Conservation (phyloP, 768 basidiomycete species). For the Hydnum rufescens region DNA sequence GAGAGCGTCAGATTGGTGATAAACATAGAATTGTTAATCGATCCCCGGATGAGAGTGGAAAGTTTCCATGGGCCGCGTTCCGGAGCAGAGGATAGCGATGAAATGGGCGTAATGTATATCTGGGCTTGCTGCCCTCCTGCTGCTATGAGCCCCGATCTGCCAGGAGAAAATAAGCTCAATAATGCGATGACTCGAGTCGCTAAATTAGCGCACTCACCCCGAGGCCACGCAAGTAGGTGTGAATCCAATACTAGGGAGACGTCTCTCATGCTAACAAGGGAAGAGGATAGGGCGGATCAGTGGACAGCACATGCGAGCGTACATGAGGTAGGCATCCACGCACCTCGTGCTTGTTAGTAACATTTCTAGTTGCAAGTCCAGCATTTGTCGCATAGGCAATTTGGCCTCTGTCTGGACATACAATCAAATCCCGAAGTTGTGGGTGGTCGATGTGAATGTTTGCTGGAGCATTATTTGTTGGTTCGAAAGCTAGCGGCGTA, state of each 20-base stretch:
- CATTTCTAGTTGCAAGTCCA: background rate
- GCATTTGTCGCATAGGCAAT: slow-evolving; percentile 5
- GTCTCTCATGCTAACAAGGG: background rate
- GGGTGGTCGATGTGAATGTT: slow-evolving; percentile 3
- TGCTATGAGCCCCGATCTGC: slow-evolving; percentile 7
- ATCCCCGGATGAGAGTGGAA: slow-evolving; percentile 13
- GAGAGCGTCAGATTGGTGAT: slow-evolving; percentile 22
- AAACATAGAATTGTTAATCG: slow-evolving; percentile 66
- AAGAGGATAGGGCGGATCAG: background rate
- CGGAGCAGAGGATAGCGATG: slow-evolving; percentile 1
- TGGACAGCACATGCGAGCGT: background rate
- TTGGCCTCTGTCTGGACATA: slow-evolving; percentile 8
- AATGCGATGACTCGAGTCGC: background rate
- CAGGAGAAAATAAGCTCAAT: background rate
- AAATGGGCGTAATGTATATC: slow-evolving; percentile 5
- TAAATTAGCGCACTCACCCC: slow-evolving; percentile 1
- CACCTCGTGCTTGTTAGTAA: slow-evolving; percentile 3
- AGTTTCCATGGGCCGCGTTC: background rate
- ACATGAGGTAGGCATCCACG: background rate
- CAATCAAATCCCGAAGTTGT: slow-evolving; percentile 9
- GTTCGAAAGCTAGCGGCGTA: background rate
- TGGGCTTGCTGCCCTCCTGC: slow-evolving; percentile 7
- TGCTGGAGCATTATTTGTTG: background rate
- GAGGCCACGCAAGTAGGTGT: slow-evolving; percentile 9
- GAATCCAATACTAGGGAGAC: slow-evolving; percentile 4